A percentile compares a stretch with the other conserved stretches of the same genome.
phyloP scores from a whole-genome alignment of 1,139 yeast species.

The Saccharomyces hybrid region DNA sequence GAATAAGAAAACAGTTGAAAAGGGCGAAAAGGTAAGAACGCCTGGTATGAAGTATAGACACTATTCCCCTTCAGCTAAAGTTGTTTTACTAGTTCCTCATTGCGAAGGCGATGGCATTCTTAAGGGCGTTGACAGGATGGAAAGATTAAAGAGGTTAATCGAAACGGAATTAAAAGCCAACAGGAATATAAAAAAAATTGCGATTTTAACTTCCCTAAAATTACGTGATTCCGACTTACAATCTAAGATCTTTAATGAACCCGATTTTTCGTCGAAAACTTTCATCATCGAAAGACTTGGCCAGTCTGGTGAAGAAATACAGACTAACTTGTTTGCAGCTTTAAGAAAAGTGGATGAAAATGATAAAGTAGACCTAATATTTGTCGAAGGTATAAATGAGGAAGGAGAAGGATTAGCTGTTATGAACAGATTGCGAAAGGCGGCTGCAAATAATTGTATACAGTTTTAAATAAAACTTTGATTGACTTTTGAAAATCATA shows the following conservation, averaged over 20 bases:
- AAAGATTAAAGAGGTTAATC: constrained; percentile 9
- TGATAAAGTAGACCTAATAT: constrained; percentile 49
- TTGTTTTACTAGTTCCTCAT: constrained; percentile 48
- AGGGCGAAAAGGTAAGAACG: constrained; percentile 68
- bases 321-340: constrained; percentile 61
- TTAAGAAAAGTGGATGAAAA: constrained; percentile 67
- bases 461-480: constrained; percentile 12
- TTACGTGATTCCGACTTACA: constrained; percentile 1
- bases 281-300: constrained; percentile 48
- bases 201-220: constrained; percentile 28
- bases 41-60: constrained; percentile 98
- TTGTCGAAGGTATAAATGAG: constrained; percentile 66
- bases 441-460: constrained; percentile 51
- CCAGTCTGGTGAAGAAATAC: constrained; percentile 50
- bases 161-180: constrained; percentile 10
- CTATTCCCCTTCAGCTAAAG: constrained; percentile 85
- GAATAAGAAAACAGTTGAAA: constrained; percentile 51
- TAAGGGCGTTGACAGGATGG: neutral
- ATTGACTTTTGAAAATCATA: neutral
- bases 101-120: constrained; percentile 5
- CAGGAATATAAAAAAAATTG: constrained; percentile 20
- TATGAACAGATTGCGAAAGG: constrained; percentile 84
- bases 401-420: constrained; percentile 81
- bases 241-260: neutral
- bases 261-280: neutral